Evolutionary conservation across 768 basidiomycete genomes (phyloP).

Genomic region (Strobilomyces dryophilus): DNA sequence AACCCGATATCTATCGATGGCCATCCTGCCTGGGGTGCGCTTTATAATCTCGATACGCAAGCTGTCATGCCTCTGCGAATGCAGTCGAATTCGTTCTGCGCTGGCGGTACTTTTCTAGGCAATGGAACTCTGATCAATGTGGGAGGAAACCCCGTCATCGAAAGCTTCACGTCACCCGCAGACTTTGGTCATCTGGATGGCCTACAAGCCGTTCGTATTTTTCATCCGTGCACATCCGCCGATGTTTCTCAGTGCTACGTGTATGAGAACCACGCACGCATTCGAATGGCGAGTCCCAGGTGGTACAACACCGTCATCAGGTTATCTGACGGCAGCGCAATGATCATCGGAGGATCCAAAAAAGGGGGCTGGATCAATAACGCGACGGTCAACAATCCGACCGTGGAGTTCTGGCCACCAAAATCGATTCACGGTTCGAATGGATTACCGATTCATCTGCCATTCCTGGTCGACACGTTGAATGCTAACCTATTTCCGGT

Average conservation of each 20-base stretch:
- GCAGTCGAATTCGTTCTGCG: slow-evolving; percentile 83
- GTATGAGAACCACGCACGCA: slow-evolving; percentile 56
- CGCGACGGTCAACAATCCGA: slow-evolving; percentile 74
- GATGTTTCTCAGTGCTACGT: slow-evolving; percentile 51
- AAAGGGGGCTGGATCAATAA: slow-evolving; percentile 89
- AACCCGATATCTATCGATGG: slow-evolving; percentile 70
- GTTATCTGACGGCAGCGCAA: slow-evolving; percentile 72
- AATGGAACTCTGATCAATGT: slow-evolving; percentile 78
- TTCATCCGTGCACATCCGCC: slow-evolving; percentile 58
- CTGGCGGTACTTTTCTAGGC: slow-evolving; percentile 71
- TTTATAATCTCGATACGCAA: slow-evolving; percentile 68
- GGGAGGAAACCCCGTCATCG: slow-evolving; percentile 78
- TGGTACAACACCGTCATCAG: slow-evolving; percentile 79
- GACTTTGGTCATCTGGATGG: slow-evolving; percentile 78
- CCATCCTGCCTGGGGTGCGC: slow-evolving; percentile 77
- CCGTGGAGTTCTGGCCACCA: slow-evolving; percentile 78
- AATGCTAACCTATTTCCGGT: slow-evolving; percentile 84
- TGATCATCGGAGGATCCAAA: slow-evolving; percentile 78
- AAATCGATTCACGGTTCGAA: slow-evolving; percentile 65
- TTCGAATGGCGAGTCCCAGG: slow-evolving; percentile 73
- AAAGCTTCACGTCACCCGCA: slow-evolving; percentile 54
- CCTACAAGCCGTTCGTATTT: slow-evolving; percentile 66
- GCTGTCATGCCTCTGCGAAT: slow-evolving; percentile 57
- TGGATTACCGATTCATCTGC: slow-evolving; percentile 60
- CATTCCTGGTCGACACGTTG: slow-evolving; percentile 65